phyloP scores from a whole-genome alignment of 768 basidiomycete species.

The Podaxis rugospora region DNA sequence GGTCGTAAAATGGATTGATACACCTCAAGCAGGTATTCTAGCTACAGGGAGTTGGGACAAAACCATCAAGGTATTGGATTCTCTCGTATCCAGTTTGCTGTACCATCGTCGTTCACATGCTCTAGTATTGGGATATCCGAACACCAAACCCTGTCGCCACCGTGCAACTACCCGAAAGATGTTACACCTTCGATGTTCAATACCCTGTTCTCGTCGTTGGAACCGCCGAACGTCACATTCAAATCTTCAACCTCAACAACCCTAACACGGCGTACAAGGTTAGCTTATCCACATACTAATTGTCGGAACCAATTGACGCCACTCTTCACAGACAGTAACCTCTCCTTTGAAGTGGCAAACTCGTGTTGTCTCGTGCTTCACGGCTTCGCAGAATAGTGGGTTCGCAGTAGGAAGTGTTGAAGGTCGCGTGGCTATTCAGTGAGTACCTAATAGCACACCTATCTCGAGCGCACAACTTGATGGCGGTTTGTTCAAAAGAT shows the following conservation, averaged over 20 bases:
- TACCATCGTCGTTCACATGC: neutral
- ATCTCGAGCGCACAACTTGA: neutral
- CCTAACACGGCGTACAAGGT: slow-evolving; percentile 80
- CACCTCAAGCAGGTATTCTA: slow-evolving; percentile 68
- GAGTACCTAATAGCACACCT: slow-evolving; percentile 26
- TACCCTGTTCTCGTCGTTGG: slow-evolving; percentile 87
- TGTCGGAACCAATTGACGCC: neutral
- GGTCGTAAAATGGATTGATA: slow-evolving; percentile 77
- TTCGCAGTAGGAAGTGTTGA: slow-evolving; percentile 86
- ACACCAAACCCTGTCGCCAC: slow-evolving; percentile 70
- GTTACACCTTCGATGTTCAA: slow-evolving; percentile 81
- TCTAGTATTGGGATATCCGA: slow-evolving; percentile 91
- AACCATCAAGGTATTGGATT: slow-evolving; percentile 73
- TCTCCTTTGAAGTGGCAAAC: slow-evolving; percentile 96
- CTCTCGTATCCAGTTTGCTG: neutral
- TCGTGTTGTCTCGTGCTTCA: slow-evolving; percentile 80
- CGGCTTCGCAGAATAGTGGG: slow-evolving; percentile 57
- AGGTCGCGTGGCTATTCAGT: slow-evolving; percentile 96
- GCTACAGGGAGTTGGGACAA: slow-evolving; percentile 99
- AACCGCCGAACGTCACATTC: slow-evolving; percentile 89
- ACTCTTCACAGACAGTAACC: slow-evolving; percentile 53
- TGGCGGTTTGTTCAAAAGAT: slow-evolving; percentile 37
- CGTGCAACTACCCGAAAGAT: slow-evolving; percentile 84
- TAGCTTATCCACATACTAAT: slow-evolving; percentile 13
- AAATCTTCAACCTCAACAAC: slow-evolving; percentile 83